Evolutionary conservation across 1,284 basidiomycete genomes (phyloP), one percentile per base, ranked within the genome.

Genomic region (Phaffia rhodozyma): DNA sequence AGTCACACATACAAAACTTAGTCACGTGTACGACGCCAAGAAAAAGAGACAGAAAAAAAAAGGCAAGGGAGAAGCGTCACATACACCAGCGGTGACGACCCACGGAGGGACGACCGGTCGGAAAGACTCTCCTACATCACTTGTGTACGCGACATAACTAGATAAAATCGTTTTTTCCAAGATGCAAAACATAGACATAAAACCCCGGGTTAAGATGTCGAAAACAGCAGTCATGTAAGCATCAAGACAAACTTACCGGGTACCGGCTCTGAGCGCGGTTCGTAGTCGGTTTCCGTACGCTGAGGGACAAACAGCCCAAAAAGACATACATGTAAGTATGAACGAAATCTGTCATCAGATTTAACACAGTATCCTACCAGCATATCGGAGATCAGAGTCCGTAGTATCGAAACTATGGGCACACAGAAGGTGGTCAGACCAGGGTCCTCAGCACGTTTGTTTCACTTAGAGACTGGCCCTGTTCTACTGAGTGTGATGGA

Each of bases 121-220:
- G 76, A 96, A 92, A 0, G 91, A 89, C 76, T 96, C 92, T 64
- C 92, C 92, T 43, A 96, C 78, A 72, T 96, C 91, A 76, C 86
- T 89, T 27, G 89, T 89, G 82, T 86, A 76, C 23, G 69, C 72
- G 49, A 52, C 32, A 34, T 34, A 34, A 4, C 32, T 34, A 34
- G 9, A 34, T 4, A 34, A 9, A 34, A 9, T 34, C 9, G 4
- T 4, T 34, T 4, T 34, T 9, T 4, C 9, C 9, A 34, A 34
- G 32, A 34, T 5, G 32, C n/a, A n/a, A n/a, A n/a, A n/a, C n/a
- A n/a, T n/a, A n/a, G n/a, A n/a, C n/a, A n/a, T n/a, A n/a, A n/a
- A n/a, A n/a, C 51, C 4, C 1, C 25, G 29, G 32, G 57, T 29
- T 50, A 61, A 21, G 21, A 7, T 27, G 34, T 27, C 25, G 50